These are phyloP conservation scores for Mycena albidolilacea DNA, from an alignment of 768 basidiomycete species.

Conservation along the genomic window DNA sequence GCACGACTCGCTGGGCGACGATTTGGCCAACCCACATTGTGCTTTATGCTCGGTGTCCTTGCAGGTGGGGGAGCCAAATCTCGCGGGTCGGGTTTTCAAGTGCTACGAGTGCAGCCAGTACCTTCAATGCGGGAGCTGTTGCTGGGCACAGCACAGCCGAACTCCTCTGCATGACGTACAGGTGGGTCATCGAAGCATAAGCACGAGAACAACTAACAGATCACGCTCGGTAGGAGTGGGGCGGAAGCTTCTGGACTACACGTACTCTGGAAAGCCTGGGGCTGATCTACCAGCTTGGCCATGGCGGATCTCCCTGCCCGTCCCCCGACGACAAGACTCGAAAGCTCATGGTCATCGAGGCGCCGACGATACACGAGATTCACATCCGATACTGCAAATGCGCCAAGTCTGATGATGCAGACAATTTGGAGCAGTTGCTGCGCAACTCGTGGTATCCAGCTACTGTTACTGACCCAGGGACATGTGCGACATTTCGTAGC, in stretches of 20 bases:
- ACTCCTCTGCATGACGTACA: slow-evolving; percentile 17
- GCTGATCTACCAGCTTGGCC: slow-evolving; percentile 20
- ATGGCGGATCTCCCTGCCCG: slow-evolving; percentile 1
- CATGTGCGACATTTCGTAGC: slow-evolving; percentile 22
- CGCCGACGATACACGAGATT: slow-evolving; percentile 12
- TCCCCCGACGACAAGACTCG: not conserved
- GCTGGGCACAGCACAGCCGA: not conserved
- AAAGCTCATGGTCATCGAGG: slow-evolving; percentile 27
- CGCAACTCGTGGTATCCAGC: too few species aligned
- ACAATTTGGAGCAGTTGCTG: too few species aligned
- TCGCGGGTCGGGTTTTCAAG: not conserved
- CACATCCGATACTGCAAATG: too few species aligned
- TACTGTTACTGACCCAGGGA: not conserved
- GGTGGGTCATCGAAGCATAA: not conserved
- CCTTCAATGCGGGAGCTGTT: slow-evolving; percentile 11
- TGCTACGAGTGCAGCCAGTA: slow-evolving; percentile 19
- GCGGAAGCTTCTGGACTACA: not conserved
- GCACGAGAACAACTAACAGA: too few species aligned
- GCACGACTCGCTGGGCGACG: not conserved
- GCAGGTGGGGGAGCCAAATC: not conserved
- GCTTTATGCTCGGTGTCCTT: not conserved
- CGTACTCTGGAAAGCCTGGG: not conserved
- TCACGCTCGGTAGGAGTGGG: slow-evolving; percentile 20
- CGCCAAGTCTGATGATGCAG: too few species aligned
- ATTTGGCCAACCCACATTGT: not conserved